Conservation (phyloP, 2,329 filamentous ascomycete species). For the Triangularia setosa region DNA sequence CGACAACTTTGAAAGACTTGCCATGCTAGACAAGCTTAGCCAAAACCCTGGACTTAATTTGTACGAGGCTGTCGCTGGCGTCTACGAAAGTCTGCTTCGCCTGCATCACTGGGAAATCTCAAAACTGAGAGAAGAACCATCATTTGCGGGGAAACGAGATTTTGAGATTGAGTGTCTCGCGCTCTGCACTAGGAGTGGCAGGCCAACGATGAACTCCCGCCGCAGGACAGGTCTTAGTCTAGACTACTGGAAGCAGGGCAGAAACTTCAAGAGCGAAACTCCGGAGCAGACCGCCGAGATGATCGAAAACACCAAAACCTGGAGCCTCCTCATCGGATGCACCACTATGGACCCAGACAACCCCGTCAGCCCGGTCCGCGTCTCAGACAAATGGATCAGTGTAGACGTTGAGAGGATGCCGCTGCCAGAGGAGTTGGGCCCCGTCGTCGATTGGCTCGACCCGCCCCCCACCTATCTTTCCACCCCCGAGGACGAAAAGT, state of each 20-base stretch:
- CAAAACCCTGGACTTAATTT: slow-evolving; percentile 65
- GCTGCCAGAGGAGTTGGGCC: slow-evolving; percentile 39
- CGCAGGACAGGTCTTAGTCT: slow-evolving; percentile 65
- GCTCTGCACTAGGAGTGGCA: slow-evolving; percentile 67
- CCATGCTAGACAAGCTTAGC: slow-evolving; percentile 68
- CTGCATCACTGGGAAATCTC: slow-evolving; percentile 69
- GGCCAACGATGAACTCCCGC: slow-evolving; percentile 66
- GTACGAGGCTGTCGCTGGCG: slow-evolving; percentile 70
- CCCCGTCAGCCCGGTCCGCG: slow-evolving; percentile 58
- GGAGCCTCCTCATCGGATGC: slow-evolving; percentile 67
- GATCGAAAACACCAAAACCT: slow-evolving; percentile 49
- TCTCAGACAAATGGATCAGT: slow-evolving; percentile 72
- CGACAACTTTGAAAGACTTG: slow-evolving; percentile 65
- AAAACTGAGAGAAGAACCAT: slow-evolving; percentile 48
- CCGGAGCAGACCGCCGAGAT: slow-evolving; percentile 37
- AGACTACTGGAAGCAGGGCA: slow-evolving; percentile 72
- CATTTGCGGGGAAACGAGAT: slow-evolving; percentile 42
- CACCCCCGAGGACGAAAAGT: slow-evolving; percentile 18
- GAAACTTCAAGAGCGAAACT: slow-evolving; percentile 41
- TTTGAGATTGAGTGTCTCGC: slow-evolving; percentile 52
- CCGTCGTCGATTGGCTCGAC: slow-evolving; percentile 67
- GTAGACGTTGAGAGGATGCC: slow-evolving; percentile 58
- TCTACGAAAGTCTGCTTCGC: slow-evolving; percentile 65
- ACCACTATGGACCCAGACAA: slow-evolving; percentile 39
- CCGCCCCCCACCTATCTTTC: slow-evolving; percentile 61